Base-by-base conservation (phyloP, 2,329 filamentous ascomycete species). In the Penicillium sp. region DNA sequence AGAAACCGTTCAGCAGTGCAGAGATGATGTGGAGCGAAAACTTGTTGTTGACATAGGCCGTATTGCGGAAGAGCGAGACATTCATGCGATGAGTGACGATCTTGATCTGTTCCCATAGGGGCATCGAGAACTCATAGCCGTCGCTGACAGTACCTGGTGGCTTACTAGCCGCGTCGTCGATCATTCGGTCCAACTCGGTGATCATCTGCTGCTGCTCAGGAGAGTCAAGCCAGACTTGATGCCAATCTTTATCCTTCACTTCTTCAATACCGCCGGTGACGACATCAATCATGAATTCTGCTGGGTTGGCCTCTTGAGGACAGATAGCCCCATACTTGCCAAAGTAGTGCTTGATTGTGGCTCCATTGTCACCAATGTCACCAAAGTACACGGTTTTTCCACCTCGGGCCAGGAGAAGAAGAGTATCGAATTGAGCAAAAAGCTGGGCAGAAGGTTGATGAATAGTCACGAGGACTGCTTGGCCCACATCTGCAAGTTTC, bases 321-420 rank as follows among this genome's bases (percentile, higher is more conserved):
- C 88, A 90, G 3, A 83, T 77, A 0, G 87, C 85, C 3, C 88
- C 89, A 46, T 87, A 82, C 13, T 85, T 81, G 2, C 80, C 82
- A 66, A 91, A 91, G 71, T 91, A 91, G 30, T 87, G 79, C 64
- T 88, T 85, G 3, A 90, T 83, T 8, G 83, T 83, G 10, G 80
- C 78, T 2, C 85, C 87, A 54, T 88, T 86, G 35, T 89, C 82
- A 52, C 89, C 89, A 14, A 91, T 86, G 4, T 75, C 73, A 19
- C 89, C 89, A 58, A 91, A 91, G 73, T 90, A 91, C 65, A 89
- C 88, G 0, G 85, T 88, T 69, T 88, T 88, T 14, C 87, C 88
- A 16, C 86, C 87, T 3, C 82, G 85, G 54, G 87, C 87, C 7
- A 90, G 79, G 0, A 87, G 84, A 2, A 91, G 80, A 2, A 91